Evolutionary conservation across 345 rosid genomes (phyloP), one percentile per base, ranked within the genome.

Genomic region (Lepidium aucheri): DNA sequence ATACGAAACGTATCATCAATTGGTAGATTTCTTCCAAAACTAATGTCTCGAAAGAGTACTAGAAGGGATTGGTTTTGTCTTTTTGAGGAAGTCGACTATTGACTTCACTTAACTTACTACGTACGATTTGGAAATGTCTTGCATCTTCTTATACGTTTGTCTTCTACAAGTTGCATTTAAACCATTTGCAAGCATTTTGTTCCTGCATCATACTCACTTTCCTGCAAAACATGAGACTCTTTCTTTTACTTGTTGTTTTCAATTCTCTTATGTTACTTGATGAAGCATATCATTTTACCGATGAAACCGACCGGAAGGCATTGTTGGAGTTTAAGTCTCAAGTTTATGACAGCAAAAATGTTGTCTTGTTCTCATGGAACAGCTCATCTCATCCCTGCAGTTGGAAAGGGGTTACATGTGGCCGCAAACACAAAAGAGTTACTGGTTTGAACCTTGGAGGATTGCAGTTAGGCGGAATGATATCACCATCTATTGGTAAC

Each of bases 401-500:
- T 24, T 24, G 26, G 26, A 24, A 24, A 24, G 26, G 26, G 4
- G 26, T 24, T 24, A 24, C 26, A 24, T 24, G 26, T 24, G 26
- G 26, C 26, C 26, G 4, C 26, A 24, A 24, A 24, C 47, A 58
- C 60, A 35, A 17, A 1, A 17, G 60, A 54, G 60, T 54, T 11
- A 54, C 60, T 10, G 0, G 8, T 58, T 0, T 58, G 17, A 35
- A 58, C 17, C 47, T 58, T 1, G 3, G 3, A 39, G 35, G 35
- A 4, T 14, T 58, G 35, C 45, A 58, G n/a, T n/a, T 58, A 2
- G 45, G 51, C 15, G 42, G 66, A 3, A 14, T 43, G 26, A 28
- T 61, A 41, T 61, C 66, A 11, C 53, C 53, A 32, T 43, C 41
- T 20, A 44, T 44, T 45, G 66, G 66, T 42, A 61, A 45, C 10